Base-by-base conservation (phyloP, 768 basidiomycete genomes). In the Lactarius hengduanensis region DNA sequence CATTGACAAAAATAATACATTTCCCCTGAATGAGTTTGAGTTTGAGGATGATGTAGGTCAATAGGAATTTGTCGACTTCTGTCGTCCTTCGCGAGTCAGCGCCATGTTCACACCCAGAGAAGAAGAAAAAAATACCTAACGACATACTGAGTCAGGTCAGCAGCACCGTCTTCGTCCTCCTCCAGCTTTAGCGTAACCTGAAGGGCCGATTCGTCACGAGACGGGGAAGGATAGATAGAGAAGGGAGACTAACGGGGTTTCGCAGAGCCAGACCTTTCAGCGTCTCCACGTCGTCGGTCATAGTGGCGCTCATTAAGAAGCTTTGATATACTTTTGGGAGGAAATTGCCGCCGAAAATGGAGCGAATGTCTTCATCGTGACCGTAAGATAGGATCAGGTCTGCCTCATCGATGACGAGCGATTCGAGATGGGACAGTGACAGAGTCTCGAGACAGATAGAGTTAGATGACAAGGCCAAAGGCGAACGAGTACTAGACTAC, bases 301-400 rank as follows among this genome's bases (percentile, higher is more conserved):
- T 89, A 0, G 96, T 99, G 5, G 97, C 96, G 73, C 91, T 94
- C 94, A 98, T 97, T 40, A 99, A 79, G 78, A 96, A 95, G 11
- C 92, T 91, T 76, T 94, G 96, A 76, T 86, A 92, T 67, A 90
- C 86, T 75, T 86, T 90, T 61, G 90, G 94, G 36, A 91, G 83
- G 76, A 84, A 89, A 53, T 81, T 84, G 57, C 86, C 91, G 63
- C 77, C 82, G 68, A 90, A 87, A 55, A 88, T 83, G 65, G 88
- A 84, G 32, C 87, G 85, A 55, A 96, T 84, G 66, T 95, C 93
- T 73, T 95, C 92, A 67, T 95, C 91, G 70, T 98, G 94, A 3
- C 97, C 97, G 74, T 98, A 99, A 0, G 96, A 98, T 22, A 99
- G 82, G 61, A 99, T 91, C 43, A 98, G 85, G 74, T 98, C 97